Evolutionary conservation across 495 filamentous ascomycete species (phyloP).

Genomic region (Entonaema liquescens): DNA sequence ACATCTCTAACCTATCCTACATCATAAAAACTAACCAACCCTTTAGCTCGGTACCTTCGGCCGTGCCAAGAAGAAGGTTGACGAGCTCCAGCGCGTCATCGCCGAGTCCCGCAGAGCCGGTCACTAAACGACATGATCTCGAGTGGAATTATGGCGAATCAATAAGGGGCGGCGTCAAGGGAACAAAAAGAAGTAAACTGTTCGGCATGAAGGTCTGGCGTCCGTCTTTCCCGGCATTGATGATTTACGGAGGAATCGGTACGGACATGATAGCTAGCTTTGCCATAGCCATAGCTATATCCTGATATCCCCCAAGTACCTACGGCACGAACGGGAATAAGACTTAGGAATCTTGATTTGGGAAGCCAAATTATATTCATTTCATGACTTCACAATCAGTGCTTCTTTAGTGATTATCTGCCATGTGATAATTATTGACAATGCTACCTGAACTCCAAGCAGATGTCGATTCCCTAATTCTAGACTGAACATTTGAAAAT

Average conservation of each 20-base stretch:
- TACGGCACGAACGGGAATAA: constrained; percentile 27
- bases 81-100: constrained; percentile 96
- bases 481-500: background rate
- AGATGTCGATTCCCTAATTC: constrained; percentile 10
- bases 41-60: constrained; percentile 90
- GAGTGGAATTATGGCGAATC: constrained; percentile 45
- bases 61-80: constrained; percentile 98
- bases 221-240: constrained; percentile 42
- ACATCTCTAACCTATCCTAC: background rate
- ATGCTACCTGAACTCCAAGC: constrained; percentile 27
- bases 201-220: constrained; percentile 40
- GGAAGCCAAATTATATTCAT: constrained; percentile 6
- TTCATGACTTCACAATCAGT: background rate
- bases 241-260: constrained; percentile 38
- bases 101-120: constrained; percentile 85
- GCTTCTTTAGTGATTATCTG: background rate
- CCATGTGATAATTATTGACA: background rate
- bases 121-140: constrained; percentile 69
- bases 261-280: constrained; percentile 29
- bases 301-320: constrained; percentile 18
- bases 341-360: constrained; percentile 6
- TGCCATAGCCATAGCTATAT: constrained; percentile 21
- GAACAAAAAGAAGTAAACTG: constrained; percentile 19
- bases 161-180: constrained; percentile 13
- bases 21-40: constrained; percentile 20